Evolutionary conservation across 306 rosid species (phyloP).

Genomic region (Fagus crenata): DNA sequence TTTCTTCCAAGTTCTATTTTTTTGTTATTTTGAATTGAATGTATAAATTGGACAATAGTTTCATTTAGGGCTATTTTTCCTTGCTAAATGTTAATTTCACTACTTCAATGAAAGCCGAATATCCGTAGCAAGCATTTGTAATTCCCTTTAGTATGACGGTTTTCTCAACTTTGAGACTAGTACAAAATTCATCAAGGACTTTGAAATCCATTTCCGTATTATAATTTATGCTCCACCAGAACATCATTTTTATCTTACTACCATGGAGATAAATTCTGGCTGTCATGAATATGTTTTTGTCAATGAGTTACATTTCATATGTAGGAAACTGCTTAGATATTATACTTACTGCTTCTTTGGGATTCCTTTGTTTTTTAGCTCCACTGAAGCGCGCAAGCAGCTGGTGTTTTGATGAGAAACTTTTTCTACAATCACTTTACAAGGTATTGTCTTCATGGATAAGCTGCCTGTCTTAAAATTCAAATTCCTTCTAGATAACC

Average conservation of each 20-base stretch:
- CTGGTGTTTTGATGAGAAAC: constrained; percentile 86
- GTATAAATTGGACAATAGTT: not conserved
- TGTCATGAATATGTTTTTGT: constrained; percentile 4
- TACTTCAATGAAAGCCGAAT: not conserved
- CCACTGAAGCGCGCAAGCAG: constrained; percentile 51
- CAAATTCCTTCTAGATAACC: constrained; percentile 3
- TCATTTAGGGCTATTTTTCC: not conserved
- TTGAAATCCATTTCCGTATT: not conserved
- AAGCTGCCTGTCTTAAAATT: constrained; percentile 8
- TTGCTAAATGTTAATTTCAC: not conserved
- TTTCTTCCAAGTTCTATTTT: not conserved
- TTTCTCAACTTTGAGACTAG: constrained; percentile 11
- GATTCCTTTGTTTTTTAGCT: constrained; percentile 46
- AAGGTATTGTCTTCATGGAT: constrained; percentile 55
- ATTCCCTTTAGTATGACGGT: not conserved
- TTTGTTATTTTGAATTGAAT: not conserved
- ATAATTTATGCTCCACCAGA: not conserved
- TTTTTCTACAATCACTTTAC: constrained; percentile 78
- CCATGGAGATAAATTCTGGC: not conserved
- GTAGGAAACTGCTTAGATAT: not conserved
- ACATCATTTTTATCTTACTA: not conserved
- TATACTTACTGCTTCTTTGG: constrained; percentile 28
- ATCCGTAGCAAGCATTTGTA: not conserved
- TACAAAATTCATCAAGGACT: constrained; percentile 3
- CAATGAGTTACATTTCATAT: not conserved